Base-by-base conservation (phyloP, 352 stramenopile genomes). In the Hyphochytrium catenoides region DNA sequence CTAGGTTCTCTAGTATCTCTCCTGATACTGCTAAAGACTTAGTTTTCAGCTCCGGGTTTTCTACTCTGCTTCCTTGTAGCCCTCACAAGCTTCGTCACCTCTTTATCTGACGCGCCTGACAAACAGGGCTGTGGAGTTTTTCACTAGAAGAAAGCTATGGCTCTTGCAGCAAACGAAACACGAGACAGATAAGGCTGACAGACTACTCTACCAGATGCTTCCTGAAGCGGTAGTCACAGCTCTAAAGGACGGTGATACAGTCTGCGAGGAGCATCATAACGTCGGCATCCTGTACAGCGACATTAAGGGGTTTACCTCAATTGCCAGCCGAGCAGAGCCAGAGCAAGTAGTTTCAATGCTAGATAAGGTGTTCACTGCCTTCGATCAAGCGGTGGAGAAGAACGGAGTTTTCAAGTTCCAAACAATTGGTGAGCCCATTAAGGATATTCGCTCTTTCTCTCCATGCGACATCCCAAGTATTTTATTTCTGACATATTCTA, bases 281-380 rank as follows among this genome's bases (percentile, higher is more conserved):
- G 66, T 84, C 3, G 66, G 69, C 0, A 79, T 92, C 15, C 41
- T 93, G 1, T 92, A 90, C 42, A 83, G 60, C 1, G 74, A 89
- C 36, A 89, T 89, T 42, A 82, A 84, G 21, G 74, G 71, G 0
- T 91, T 92, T 47, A 91, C 77, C 9, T 79, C 69, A 4, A 88
- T 91, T 39, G 73, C 67, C 3, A 76, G 59, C 3, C 54, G 75
- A 32, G 57, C 78, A 12, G 62, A 74, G 20, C 74, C 74, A 0
- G 58, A 63, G 1, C 62, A 92, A 54, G 73, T 91, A 15, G 74
- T 86, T 3, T 66, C 87, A 37, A 72, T 93, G 33, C 44, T 93
- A 2, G 72, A 78, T 21, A 78, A 74, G n/a, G 51, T 93, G 0
- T 91, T 91, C 41, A 78, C 65, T 26, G 63, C 65, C 8, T 91